Evolutionary conservation across 2,329 filamentous ascomycete genomes (phyloP).

Genomic region (Diaporthe aspalathi): DNA sequence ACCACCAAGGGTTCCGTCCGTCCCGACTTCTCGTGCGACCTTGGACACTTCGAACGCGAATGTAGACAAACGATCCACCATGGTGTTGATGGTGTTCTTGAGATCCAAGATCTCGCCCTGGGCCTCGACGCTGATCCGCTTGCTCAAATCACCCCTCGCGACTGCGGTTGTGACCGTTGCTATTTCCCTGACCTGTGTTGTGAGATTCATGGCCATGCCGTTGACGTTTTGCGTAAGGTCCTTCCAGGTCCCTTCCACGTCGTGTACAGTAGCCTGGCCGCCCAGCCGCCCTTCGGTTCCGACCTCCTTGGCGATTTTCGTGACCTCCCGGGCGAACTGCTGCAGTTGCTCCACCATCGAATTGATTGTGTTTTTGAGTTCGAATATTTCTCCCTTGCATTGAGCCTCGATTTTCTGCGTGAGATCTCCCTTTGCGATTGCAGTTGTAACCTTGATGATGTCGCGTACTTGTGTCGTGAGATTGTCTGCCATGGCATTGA

Average conservation of each 20-base stretch:
- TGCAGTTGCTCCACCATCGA: slow-evolving; percentile 98
- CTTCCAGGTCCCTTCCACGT: slow-evolving; percentile 97
- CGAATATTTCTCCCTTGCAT: slow-evolving; percentile 90
- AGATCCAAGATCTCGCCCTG: slow-evolving; percentile 94
- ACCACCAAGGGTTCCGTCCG: slow-evolving; percentile 92
- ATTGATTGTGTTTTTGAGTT: slow-evolving; percentile 98
- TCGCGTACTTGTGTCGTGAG: slow-evolving; percentile 91
- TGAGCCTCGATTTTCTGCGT: slow-evolving; percentile 97
- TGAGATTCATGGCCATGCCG: slow-evolving; percentile 98
- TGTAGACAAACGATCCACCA: slow-evolving; percentile 96
- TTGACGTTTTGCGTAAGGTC: slow-evolving; percentile 97
- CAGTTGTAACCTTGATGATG: slow-evolving; percentile 85
- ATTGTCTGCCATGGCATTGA: slow-evolving; percentile 90
- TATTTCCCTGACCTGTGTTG: slow-evolving; percentile 97
- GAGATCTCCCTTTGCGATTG: slow-evolving; percentile 84
- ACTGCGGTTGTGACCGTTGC: slow-evolving; percentile 97
- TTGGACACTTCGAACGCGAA: slow-evolving; percentile 98
- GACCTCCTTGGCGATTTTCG: slow-evolving; percentile 94
- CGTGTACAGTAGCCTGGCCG: slow-evolving; percentile 94
- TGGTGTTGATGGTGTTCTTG: slow-evolving; percentile 98
- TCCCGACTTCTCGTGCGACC: slow-evolving; percentile 94
- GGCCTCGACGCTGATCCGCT: slow-evolving; percentile 95
- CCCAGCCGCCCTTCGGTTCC: slow-evolving; percentile 94
- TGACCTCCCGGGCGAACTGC: slow-evolving; percentile 96
- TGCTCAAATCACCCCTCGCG: slow-evolving; percentile 90